These are phyloP conservation scores for Esteya vermicola DNA, from an alignment of 2,329 filamentous ascomycete genomes.

Conservation along the genomic window DNA sequence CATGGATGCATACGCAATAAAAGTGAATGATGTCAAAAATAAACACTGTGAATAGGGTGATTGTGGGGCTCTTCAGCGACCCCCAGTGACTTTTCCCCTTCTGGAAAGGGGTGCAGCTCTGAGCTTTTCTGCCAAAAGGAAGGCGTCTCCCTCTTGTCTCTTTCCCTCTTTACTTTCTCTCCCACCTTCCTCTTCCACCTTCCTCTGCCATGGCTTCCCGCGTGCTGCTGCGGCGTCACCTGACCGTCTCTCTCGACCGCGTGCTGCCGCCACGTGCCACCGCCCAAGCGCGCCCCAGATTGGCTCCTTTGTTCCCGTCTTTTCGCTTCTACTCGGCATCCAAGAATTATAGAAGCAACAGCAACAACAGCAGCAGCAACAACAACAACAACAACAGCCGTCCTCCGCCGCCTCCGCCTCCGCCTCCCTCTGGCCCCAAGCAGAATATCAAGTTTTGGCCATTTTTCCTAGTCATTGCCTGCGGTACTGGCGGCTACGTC, in stretches of 20 bases:
- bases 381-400: neutral
- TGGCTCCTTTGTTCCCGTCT: too few species aligned
- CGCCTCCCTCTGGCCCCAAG: conserved; percentile 2
- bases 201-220: neutral
- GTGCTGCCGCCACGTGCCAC: neutral
- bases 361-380: neutral
- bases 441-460: conserved; percentile 40
- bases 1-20: neutral
- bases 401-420: conserved; percentile 8
- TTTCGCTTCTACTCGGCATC: neutral
- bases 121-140: too few species aligned
- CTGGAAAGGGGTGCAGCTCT: too few species aligned
- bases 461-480: conserved; percentile 33
- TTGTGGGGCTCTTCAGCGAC: too few species aligned
- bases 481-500: conserved; percentile 34
- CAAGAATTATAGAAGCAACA: neutral
- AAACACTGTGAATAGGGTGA: too few species aligned
- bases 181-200: neutral
- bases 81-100: too few species aligned
- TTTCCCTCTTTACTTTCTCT: neutral
- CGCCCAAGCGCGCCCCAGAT: neutral
- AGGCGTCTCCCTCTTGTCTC: neutral
- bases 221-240: neutral
- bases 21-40: neutral
- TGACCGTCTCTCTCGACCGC: neutral